phyloP scores from a whole-genome alignment of 2,329 filamentous ascomycete genomes.

The Ophiostoma angusticollis region DNA sequence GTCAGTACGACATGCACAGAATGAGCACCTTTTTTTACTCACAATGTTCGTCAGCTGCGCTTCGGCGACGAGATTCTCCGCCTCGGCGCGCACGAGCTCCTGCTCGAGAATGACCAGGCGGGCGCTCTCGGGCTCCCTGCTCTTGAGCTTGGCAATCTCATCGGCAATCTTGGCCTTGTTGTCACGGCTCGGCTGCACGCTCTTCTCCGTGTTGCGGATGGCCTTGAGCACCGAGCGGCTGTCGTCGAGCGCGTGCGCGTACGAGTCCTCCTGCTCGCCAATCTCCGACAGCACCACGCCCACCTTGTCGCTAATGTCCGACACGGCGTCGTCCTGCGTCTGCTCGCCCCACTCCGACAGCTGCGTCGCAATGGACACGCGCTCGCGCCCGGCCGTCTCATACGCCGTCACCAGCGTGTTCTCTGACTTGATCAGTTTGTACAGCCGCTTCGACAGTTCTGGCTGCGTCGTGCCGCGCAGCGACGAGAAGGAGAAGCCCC shows the following conservation, averaged over 20 bases:
- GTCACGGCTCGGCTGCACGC: slow-evolving; percentile 84
- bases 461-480: slow-evolving; percentile 76
- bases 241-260: slow-evolving; percentile 78
- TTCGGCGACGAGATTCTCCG: slow-evolving; percentile 90
- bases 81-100: slow-evolving; percentile 90
- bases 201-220: slow-evolving; percentile 90
- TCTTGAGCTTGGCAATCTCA: slow-evolving; percentile 83
- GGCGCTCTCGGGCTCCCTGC: slow-evolving; percentile 78
- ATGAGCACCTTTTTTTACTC: too few relatives aligned
- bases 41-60: slow-evolving; percentile 93
- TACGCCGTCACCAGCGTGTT: slow-evolving; percentile 79
- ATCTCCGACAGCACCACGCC: slow-evolving; percentile 86
- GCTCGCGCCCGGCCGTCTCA: slow-evolving; percentile 74
- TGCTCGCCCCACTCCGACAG: slow-evolving; percentile 94
- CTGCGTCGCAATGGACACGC: slow-evolving; percentile 72
- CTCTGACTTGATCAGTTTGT: slow-evolving; percentile 86
- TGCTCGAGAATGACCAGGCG: slow-evolving; percentile 80
- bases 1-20: background rate
- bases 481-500: slow-evolving; percentile 76
- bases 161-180: slow-evolving; percentile 78
- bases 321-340: slow-evolving; percentile 74
- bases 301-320: slow-evolving; percentile 88
- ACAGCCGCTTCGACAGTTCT: slow-evolving; percentile 78
- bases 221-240: slow-evolving; percentile 72
- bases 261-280: slow-evolving; percentile 83